Conservation (phyloP, 2,329 filamentous ascomycete species). For the Xylaria sp. region DNA sequence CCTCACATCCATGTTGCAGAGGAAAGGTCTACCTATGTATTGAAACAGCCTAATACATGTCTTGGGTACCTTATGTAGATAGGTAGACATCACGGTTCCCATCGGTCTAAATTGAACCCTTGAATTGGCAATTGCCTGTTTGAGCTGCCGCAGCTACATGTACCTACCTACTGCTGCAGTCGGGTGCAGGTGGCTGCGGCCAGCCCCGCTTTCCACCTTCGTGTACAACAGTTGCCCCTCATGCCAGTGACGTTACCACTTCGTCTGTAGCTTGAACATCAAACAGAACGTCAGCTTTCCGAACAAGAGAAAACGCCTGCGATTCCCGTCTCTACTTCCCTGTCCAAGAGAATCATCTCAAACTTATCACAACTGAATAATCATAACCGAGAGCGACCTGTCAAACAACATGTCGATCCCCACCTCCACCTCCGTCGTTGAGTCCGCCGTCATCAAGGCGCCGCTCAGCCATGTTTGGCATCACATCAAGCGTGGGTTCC, state of each 20-base stretch:
- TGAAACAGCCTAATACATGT: no score
- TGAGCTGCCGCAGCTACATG: no score
- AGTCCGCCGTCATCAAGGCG: constrained; percentile 70
- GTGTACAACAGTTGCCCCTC: constrained; percentile 12
- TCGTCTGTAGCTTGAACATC: constrained; percentile 25
- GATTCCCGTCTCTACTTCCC: not conserved
- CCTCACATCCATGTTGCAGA: no score
- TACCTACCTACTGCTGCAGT: no score
- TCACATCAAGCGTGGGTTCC: constrained; percentile 62
- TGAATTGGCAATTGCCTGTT: no score
- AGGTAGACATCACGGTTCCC: no score
- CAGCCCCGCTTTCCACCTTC: not conserved
- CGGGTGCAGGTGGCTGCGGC: not conserved
- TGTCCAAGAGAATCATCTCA: not conserved
- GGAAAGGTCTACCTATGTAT: no score
- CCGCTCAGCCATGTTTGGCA: constrained; percentile 71
- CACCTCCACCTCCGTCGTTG: constrained; percentile 66
- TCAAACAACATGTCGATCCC: constrained; percentile 57
- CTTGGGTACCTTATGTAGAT: no score
- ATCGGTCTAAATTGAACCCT: no score
- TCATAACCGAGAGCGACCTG: constrained; percentile 9
- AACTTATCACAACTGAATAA: not conserved
- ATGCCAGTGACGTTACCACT: constrained; percentile 29
- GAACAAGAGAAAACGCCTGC: constrained; percentile 1
- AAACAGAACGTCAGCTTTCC: constrained; percentile 15